Percentiles rank a stretch among this genome's conserved stretches.
These are phyloP conservation scores for Solanum lycopersicoides DNA, from an alignment of 257 asterid species.

Conservation along the genomic window DNA sequence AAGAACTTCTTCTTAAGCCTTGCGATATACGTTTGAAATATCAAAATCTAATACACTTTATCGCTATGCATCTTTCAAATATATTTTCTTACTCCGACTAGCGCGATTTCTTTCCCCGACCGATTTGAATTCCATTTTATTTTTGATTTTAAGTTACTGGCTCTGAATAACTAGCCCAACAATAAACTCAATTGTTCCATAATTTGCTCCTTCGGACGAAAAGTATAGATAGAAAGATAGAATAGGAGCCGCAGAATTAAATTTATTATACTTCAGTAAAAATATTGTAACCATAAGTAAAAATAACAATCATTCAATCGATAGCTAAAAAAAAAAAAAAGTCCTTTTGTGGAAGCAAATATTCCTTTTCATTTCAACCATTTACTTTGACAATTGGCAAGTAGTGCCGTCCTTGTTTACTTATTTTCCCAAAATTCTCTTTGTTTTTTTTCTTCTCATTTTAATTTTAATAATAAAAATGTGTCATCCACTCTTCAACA, in stretches of 20 bases:
- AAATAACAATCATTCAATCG: too few relatives aligned
- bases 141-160: accelerated
- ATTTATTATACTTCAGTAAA: too few relatives aligned
- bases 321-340: too few relatives aligned
- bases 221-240: too few relatives aligned
- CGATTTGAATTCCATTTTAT: too few relatives aligned
- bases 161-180: too few relatives aligned
- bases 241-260: too few relatives aligned
- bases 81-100: too few relatives aligned
- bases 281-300: accelerated
- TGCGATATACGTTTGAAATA: neutral
- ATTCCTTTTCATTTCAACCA: neutral
- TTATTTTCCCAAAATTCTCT: neutral
- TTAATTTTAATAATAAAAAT: neutral
- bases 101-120: accelerated
- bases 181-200: too few relatives aligned
- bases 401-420: conserved; percentile 8
- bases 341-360: neutral
- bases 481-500: conserved; percentile 9
- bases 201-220: too few relatives aligned
- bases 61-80: too few relatives aligned
- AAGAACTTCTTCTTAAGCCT: neutral
- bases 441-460: neutral
- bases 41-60: neutral
- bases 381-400: conserved; percentile 1